Base-by-base conservation (phyloP, 208 protist species). In the Trypanosoma scelopori region DNA sequence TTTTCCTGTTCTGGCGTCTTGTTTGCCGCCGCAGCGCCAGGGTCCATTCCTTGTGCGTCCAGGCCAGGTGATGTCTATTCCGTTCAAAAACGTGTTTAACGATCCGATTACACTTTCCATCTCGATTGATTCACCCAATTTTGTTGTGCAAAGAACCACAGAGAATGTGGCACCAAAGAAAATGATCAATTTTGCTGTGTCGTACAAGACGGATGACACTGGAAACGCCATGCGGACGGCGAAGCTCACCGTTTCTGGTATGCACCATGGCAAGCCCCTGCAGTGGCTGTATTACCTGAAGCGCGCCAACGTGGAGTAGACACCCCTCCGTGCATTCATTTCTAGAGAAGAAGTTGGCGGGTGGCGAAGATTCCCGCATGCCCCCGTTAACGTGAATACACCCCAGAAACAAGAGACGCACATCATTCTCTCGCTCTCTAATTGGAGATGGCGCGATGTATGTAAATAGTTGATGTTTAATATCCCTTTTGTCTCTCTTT, bases 11-110 rank as follows among this genome's bases (percentile, higher is more conserved):
- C 51, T 91, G 27, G 95, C 94, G 3, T 78, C 71, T 16, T 98
- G 97, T 65, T 73, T 85, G 13, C 73, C 79, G 27, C 96, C 97
- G 15, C 74, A 94, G 77, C 94, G 92, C 22, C 96, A 98, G 69
- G 97, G 97, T 0, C 97, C 97, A 0, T 85, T 97, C 42, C 30
- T 65, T n/a, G 63, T 97, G 27, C 83, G 82, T 25, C 35, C 71
- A 15, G 84, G 78, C 1, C 82, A 91, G 66, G 79, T 71, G 22
- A 75, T 76, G 16, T 48, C 64, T 25, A 72, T 99, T 43, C 84
- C 85, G 13, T 98, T 99, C 78, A 92, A 91, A 69, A 99, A 99
- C 72, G 91, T 98, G 22, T 98, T 99, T 69, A 43, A 65, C n/a
- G 82, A 94, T 15, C 23, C 76, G 15, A 69, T 93, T n/a, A 79